Conservation (phyloP, 352 stramenopile species). For the Aphanomyces stellatus region DNA sequence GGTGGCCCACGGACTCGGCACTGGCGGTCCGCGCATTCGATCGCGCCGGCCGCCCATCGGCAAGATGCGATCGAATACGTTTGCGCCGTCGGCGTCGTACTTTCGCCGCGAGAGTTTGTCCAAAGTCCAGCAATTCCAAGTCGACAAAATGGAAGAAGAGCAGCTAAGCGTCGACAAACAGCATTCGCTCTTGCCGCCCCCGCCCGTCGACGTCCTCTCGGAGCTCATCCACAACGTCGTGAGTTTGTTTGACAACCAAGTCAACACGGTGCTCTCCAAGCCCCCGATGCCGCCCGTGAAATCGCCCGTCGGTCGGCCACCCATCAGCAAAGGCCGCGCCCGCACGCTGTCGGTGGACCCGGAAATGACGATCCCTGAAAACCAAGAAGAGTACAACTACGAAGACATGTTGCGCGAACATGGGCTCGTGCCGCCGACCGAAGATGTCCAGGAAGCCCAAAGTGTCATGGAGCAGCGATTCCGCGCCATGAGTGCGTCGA, state of each 20-base stretch:
- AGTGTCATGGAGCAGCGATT: constrained; percentile 12
- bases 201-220: not conserved
- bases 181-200: not conserved
- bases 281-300: constrained; percentile 14
- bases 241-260: constrained; percentile 16
- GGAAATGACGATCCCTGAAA: not conserved
- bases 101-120: not conserved
- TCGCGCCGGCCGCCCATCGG: constrained; percentile 16
- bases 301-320: constrained; percentile 11
- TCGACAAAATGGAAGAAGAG: constrained; percentile 24
- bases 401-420: constrained; percentile 17
- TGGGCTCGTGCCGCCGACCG: not conserved
- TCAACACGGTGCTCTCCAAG: constrained; percentile 17
- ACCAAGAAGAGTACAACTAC: constrained; percentile 16
- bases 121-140: constrained; percentile 16
- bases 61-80: not conserved
- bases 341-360: constrained; percentile 5
- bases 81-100: not conserved
- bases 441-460: constrained; percentile 14
- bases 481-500: constrained; percentile 10
- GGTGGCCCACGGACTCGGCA: no score
- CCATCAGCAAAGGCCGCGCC: not conserved
- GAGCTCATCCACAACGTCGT: constrained; percentile 11
- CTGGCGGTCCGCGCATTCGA: constrained; percentile 4
- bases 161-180: constrained; percentile 12